Base-by-base conservation (phyloP, 163 green algal genomes). In the Chlamydomonas reinhardtii region DNA sequence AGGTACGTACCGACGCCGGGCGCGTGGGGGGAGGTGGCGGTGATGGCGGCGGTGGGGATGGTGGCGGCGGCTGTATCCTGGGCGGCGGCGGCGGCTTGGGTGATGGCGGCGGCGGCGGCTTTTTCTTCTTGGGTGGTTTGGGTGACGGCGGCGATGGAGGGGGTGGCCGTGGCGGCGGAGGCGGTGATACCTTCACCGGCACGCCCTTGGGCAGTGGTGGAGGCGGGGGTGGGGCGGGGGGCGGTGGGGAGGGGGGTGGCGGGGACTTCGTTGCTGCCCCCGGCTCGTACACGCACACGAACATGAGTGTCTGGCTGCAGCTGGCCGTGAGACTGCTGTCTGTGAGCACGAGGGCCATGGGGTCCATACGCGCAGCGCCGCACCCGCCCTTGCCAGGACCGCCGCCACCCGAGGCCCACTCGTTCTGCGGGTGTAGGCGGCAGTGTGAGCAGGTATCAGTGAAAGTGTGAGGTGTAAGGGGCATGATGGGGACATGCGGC, bases 241-340 rank as follows among this genome's bases (percentile, higher is more conserved):
- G 62, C 27, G 27, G 62, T 16, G 35, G 48, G 19, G 20, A 31
- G 8, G 32, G 68, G 9, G 52, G 48, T 27, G 52, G 35, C 68
- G 68, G 39, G n/a, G 43, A 14, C 64, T 16, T 29, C 16, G 54
- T 31, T 29, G 25, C 16, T 37, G 6, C 43, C 16, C 19, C n/a
- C 19, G 29, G 27, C 64, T 31, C 64, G 39, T 66, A 29, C 52
- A 86, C 80, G 69, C 80, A 86, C 5, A 74, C 25, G 11, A 43
- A 31, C 80, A 86, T 86, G 25, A 86, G 35, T 31, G 0, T 61
- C 19, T 80, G 69, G 19, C 48, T 27, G 54, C 80, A 86, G 29
- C 14, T 66, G 34, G 70, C 70, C 3, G 27, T n/a, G 2, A 65
- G 27, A 9, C 32, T 65, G 34, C 32, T 66, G 16, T 86, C 25